A percentile compares a stretch with the other conserved stretches of the same genome.
Evolutionary conservation across 805 yeast genomes (phyloP).

Genomic region (Starmera pachycereana): DNA sequence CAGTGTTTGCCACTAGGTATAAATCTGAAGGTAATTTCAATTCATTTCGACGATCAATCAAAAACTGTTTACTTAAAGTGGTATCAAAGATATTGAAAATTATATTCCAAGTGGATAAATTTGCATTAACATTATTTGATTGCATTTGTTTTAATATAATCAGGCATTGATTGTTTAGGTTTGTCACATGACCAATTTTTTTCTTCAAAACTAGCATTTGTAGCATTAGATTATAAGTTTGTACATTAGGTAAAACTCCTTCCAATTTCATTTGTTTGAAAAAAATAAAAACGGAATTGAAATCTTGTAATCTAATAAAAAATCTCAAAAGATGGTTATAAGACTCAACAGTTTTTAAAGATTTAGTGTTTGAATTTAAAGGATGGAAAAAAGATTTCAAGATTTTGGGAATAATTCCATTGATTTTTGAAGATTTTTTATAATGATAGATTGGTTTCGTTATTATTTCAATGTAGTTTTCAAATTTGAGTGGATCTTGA

Average conservation of each 20-base stretch:
- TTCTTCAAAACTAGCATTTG: slow-evolving; percentile 19
- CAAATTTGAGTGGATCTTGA: slow-evolving; percentile 17
- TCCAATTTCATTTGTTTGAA: slow-evolving; percentile 30
- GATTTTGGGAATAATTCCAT: slow-evolving; percentile 28
- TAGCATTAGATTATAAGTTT: slow-evolving; percentile 29
- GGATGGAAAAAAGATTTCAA: slow-evolving; percentile 30
- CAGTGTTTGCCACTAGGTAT: slow-evolving; percentile 11
- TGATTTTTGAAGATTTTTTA: slow-evolving; percentile 25
- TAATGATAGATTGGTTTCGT: slow-evolving; percentile 27
- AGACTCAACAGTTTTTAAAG: slow-evolving; percentile 20
- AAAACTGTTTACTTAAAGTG: slow-evolving; percentile 20
- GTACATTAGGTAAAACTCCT: slow-evolving; percentile 23
- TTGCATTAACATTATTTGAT: slow-evolving; percentile 18
- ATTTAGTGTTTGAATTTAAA: slow-evolving; percentile 22
- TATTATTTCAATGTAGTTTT: slow-evolving; percentile 23
- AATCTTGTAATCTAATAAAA: slow-evolving; percentile 27
- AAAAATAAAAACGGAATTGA: slow-evolving; percentile 29
- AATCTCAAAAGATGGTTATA: slow-evolving; percentile 30
- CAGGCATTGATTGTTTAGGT: slow-evolving; percentile 18
- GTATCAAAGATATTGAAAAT: slow-evolving; percentile 24
- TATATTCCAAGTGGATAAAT: slow-evolving; percentile 28
- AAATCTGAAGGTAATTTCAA: slow-evolving; percentile 22
- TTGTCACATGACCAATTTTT: slow-evolving; percentile 18
- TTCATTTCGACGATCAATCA: slow-evolving; percentile 22
- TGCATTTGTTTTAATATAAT: slow-evolving; percentile 24